Conservation (phyloP, 192 early-diverging fungal genomes). For the Coemansia sp. region DNA sequence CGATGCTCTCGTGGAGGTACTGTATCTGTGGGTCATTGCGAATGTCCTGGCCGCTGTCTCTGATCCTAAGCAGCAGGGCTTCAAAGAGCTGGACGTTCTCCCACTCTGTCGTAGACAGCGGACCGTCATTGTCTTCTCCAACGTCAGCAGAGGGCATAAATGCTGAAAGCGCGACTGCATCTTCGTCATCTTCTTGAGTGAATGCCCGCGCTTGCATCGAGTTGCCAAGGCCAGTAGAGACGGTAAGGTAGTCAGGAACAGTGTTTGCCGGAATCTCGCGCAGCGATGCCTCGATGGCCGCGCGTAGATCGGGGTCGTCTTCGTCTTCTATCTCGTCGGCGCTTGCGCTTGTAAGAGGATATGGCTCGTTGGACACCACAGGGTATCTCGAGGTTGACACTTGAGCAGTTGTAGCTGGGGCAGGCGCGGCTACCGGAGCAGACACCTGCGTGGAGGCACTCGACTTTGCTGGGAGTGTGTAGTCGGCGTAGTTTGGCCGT, state of each 20-base stretch:
- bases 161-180: slow-evolving; percentile 20
- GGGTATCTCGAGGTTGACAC: slow-evolving; percentile 24
- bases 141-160: slow-evolving; percentile 43
- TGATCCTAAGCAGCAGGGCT: slow-evolving; percentile 81
- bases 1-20: slow-evolving; percentile 85
- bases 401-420: neutral
- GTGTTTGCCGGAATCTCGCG: slow-evolving; percentile 55
- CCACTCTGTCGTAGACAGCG: slow-evolving; percentile 75
- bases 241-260: slow-evolving; percentile 31
- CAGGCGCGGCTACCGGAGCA: neutral
- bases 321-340: slow-evolving; percentile 46
- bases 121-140: slow-evolving; percentile 49
- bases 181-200: neutral
- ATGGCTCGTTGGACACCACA: slow-evolving; percentile 27
- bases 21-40: slow-evolving; percentile 78
- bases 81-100: slow-evolving; percentile 93
- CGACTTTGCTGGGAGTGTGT: slow-evolving; percentile 17
- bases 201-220: neutral
- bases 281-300: slow-evolving; percentile 80
- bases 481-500: slow-evolving; percentile 46
- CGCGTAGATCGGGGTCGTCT: slow-evolving; percentile 71
- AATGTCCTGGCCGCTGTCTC: slow-evolving; percentile 78
- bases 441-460: neutral
- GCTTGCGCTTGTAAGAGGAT: slow-evolving; percentile 36
- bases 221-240: slow-evolving; percentile 6